Conservation (phyloP, 2,329 filamentous ascomycete genomes). For the Phialemoniopsis sp. region DNA sequence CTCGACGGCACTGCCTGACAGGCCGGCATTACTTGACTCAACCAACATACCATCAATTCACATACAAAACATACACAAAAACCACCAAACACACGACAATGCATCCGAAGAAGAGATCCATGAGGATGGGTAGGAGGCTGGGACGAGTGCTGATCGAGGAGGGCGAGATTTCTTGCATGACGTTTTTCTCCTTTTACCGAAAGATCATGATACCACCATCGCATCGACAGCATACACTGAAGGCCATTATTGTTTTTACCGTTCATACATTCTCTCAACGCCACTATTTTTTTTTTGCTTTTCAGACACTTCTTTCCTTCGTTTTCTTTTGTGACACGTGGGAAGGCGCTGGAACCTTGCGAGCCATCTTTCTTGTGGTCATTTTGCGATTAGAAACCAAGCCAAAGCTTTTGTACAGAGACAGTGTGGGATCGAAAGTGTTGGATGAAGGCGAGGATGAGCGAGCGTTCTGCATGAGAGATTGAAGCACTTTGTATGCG, state of each 20-base stretch:
- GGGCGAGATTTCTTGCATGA: too few species aligned
- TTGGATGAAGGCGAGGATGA: too few species aligned
- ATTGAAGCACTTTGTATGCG: constrained; percentile 4
- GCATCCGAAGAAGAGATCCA: constrained; percentile 3
- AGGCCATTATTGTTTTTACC: constrained; percentile 7
- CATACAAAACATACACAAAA: constrained; percentile 4
- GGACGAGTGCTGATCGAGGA: too few species aligned
- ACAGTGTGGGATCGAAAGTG: too few species aligned
- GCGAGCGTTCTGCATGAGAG: too few species aligned
- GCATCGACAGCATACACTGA: constrained; percentile 10
- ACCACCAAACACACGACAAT: constrained; percentile 9
- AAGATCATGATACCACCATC: constrained; percentile 18
- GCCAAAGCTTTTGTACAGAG: too few species aligned
- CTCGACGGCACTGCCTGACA: constrained; percentile 5
- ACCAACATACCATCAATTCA: too few species aligned
- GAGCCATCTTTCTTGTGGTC: too few species aligned
- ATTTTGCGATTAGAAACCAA: too few species aligned
- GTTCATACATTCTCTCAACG: constrained; percentile 1
- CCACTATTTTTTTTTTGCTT: neutral
- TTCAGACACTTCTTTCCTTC: neutral
- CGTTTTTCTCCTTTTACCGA: neutral
- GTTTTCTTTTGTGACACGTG: neutral
- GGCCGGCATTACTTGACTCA: too few species aligned
- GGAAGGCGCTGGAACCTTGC: too few species aligned
- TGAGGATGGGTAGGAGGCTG: too few species aligned